These are phyloP conservation scores for Chlorencoelia australis DNA, from an alignment of 2,329 filamentous ascomycete genomes.

Conservation along the genomic window DNA sequence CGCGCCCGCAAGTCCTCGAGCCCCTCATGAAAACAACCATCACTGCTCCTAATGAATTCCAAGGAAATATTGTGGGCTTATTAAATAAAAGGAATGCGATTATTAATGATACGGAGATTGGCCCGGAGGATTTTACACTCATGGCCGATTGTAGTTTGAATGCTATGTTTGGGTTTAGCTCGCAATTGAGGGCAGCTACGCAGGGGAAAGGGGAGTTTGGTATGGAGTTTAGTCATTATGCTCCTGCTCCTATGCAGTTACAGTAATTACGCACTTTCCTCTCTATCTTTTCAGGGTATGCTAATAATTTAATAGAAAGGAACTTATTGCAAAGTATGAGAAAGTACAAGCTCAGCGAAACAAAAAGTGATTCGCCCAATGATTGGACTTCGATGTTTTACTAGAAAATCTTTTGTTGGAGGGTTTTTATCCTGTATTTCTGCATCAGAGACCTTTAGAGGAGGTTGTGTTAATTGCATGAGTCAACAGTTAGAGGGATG, in stretches of 20 bases:
- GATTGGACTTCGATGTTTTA: background rate
- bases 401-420: no score
- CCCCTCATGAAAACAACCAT: conserved; percentile 98
- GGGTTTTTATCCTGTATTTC: no score
- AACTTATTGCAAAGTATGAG: conserved; percentile 56
- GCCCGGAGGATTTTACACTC: conserved; percentile 86
- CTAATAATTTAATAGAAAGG: conserved; percentile 35
- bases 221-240: conserved; percentile 98
- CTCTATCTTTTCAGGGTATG: background rate
- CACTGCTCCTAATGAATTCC: conserved; percentile 92
- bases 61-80: conserved; percentile 87
- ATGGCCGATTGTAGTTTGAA: conserved; percentile 89
- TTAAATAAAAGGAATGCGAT: conserved; percentile 95
- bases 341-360: conserved; percentile 51
- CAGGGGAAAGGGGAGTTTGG: conserved; percentile 98
- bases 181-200: conserved; percentile 80
- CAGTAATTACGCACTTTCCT: conserved; percentile 48
- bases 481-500: no score
- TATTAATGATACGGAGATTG: conserved; percentile 92
- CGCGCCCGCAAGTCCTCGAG: conserved; percentile 77
- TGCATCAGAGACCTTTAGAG: no score
- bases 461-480: no score
- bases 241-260: conserved; percentile 73
- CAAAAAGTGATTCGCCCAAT: conserved; percentile 20
- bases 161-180: conserved; percentile 95